A percentile compares a stretch with the other conserved stretches of the same genome.
These are phyloP conservation scores for Cyberlindnera misumaiensis DNA, from an alignment of 805 yeast species.

Conservation along the genomic window DNA sequence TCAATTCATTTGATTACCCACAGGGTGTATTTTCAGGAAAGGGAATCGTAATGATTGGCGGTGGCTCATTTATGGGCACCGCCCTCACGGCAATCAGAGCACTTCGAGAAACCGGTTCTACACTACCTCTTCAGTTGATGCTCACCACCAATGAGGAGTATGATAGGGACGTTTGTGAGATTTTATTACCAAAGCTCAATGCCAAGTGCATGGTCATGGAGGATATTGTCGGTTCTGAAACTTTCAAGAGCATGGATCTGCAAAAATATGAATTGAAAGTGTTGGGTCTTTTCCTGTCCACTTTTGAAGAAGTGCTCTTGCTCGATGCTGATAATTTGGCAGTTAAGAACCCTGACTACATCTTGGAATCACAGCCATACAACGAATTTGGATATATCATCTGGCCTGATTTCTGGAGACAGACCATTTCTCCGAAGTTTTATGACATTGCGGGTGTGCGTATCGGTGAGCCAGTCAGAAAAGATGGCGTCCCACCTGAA, in stretches of 20 bases:
- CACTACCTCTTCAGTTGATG: slow-evolving; percentile 38
- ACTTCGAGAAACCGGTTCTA: slow-evolving; percentile 36
- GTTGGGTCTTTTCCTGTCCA: slow-evolving; percentile 38
- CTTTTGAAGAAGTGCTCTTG: slow-evolving; percentile 38
- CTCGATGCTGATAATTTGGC: slow-evolving; percentile 44
- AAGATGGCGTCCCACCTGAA: slow-evolving; percentile 27
- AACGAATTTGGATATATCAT: slow-evolving; percentile 39
- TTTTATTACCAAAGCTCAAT: slow-evolving; percentile 32
- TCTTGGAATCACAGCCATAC: slow-evolving; percentile 41
- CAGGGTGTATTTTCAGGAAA: slow-evolving; percentile 17
- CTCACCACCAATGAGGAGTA: slow-evolving; percentile 35
- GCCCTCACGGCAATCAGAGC: slow-evolving; percentile 32
- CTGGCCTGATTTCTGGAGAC: slow-evolving; percentile 69
- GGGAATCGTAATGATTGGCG: slow-evolving; percentile 36
- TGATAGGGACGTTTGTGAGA: slow-evolving; percentile 37
- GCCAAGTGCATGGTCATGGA: slow-evolving; percentile 37
- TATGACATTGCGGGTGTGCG: slow-evolving; percentile 47
- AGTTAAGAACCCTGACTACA: slow-evolving; percentile 38
- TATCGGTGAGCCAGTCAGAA: slow-evolving; percentile 30
- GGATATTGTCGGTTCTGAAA: slow-evolving; percentile 27
- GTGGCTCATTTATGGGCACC: slow-evolving; percentile 37
- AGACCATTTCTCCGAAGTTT: slow-evolving; percentile 56
- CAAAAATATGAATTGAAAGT: slow-evolving; percentile 24
- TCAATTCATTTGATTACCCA: slow-evolving; percentile 9
- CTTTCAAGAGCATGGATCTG: slow-evolving; percentile 9